Percentiles rank a stretch among this genome's conserved stretches.
Evolutionary conservation across 75 land plant species (phyloP).

Genomic region (Pinus tabuliformis): DNA sequence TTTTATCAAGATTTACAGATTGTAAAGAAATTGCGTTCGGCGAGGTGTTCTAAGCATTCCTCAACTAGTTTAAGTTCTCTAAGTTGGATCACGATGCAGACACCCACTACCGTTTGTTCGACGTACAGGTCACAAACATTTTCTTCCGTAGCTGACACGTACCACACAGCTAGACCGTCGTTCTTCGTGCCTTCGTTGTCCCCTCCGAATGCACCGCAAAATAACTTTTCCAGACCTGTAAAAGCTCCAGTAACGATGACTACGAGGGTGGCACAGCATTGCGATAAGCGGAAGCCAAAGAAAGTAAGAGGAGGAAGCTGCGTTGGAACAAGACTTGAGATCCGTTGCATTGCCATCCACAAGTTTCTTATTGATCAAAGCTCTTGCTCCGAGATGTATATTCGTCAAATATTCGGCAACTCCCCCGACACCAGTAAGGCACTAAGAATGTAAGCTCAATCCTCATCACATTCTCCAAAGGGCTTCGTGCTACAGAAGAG

Average conservation of each 20-base stretch:
- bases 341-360: background rate
- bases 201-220: background rate
- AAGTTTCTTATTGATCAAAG: background rate
- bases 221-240: background rate
- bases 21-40: slow-evolving; percentile 1
- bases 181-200: background rate
- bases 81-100: slow-evolving; percentile 4
- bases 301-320: background rate
- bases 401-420: background rate
- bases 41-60: background rate
- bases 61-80: background rate
- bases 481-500: background rate
- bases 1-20: background rate
- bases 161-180: background rate
- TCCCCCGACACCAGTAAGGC: slow-evolving; percentile 8
- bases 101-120: background rate
- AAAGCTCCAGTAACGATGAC: too few relatives aligned
- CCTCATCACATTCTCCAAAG: background rate
- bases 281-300: background rate
- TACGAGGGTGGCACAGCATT: background rate
- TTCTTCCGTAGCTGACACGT: background rate
- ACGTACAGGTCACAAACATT: background rate
- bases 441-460: background rate
- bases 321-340: background rate
- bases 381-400: background rate